A percentile compares a stretch with the other conserved stretches of the same genome.
phyloP scores from a whole-genome alignment of 2,329 filamentous ascomycete genomes.

The Cryphonectria naterciae region DNA sequence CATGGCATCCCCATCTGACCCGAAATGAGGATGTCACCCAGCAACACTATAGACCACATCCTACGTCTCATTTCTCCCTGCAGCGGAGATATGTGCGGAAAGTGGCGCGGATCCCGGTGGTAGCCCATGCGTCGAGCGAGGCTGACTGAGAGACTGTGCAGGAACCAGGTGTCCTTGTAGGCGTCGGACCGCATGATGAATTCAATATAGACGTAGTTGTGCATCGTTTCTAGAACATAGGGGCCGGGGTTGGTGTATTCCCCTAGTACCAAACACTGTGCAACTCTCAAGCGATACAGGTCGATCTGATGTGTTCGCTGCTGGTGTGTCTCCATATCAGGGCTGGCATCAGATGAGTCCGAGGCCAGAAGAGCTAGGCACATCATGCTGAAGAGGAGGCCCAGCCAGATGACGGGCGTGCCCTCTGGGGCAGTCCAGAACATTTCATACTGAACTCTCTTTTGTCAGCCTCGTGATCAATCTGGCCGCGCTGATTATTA shows the following conservation, averaged over 20 bases:
- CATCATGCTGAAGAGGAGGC: constrained; percentile 22
- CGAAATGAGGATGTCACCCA: constrained; percentile 17
- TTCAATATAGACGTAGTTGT: constrained; percentile 43
- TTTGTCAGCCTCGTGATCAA: background rate
- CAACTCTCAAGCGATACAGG: constrained; percentile 37
- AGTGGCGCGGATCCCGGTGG: constrained; percentile 24
- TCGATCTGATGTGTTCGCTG: constrained; percentile 14
- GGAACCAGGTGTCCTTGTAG: constrained; percentile 29
- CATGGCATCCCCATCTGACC: constrained; percentile 21
- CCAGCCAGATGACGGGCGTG: constrained; percentile 28
- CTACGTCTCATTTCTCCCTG: constrained; percentile 20
- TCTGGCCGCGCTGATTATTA: background rate
- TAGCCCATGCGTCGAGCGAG: constrained; percentile 21
- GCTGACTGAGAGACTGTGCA: constrained; percentile 11
- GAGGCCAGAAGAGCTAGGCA: constrained; percentile 36
- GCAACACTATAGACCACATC: constrained; percentile 17
- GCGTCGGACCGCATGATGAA: constrained; percentile 37
- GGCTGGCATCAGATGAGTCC: background rate
- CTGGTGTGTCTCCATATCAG: background rate
- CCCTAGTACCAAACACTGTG: constrained; percentile 43
- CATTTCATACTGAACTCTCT: constrained; percentile 42
- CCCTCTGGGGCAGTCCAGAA: constrained; percentile 47
- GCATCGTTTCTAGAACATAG: constrained; percentile 45
- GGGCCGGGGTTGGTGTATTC: constrained; percentile 48
- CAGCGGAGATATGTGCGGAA: constrained; percentile 5